Percentiles rank a stretch among this genome's conserved stretches.
phyloP scores from a whole-genome alignment of 805 yeast species.

The Cyberlindnera galapagoensis region DNA sequence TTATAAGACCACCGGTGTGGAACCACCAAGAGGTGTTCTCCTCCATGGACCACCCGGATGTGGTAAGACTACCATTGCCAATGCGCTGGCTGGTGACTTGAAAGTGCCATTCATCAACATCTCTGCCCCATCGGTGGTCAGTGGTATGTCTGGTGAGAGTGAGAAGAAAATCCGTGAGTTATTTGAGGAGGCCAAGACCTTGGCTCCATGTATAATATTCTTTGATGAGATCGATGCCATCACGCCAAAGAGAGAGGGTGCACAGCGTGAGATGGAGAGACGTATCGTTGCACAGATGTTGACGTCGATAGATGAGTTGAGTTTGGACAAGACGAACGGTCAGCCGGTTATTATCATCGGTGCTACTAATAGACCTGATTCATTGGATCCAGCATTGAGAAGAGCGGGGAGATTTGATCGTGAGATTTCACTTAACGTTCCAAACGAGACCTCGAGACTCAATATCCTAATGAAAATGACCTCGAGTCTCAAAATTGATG shows the following conservation, averaged over 20 bases:
- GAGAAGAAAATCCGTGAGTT: constrained; percentile 91
- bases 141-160: constrained; percentile 99
- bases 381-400: constrained; percentile 88
- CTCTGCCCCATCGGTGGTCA: constrained; percentile 93
- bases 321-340: constrained; percentile 83
- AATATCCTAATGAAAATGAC: constrained; percentile 76
- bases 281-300: constrained; percentile 93
- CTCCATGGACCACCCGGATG: constrained; percentile 99
- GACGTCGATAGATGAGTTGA: constrained; percentile 89
- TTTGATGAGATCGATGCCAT: constrained; percentile 98
- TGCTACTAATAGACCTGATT: constrained; percentile 95
- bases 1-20: constrained; percentile 79
- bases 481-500: constrained; percentile 54
- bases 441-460: constrained; percentile 75
- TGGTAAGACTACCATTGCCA: constrained; percentile 95
- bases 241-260: constrained; percentile 97
- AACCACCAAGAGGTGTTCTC: constrained; percentile 89
- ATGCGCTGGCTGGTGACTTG: constrained; percentile 91
- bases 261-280: constrained; percentile 96
- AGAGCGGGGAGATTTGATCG: constrained; percentile 96
- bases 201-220: constrained; percentile 91
- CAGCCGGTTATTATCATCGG: constrained; percentile 92
- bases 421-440: constrained; percentile 92
- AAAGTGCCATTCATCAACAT: constrained; percentile 88
- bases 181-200: constrained; percentile 81